These are phyloP conservation scores for Heimioporus punctisporus DNA, from an alignment of 1,284 basidiomycete genomes.

Conservation along the genomic window DNA sequence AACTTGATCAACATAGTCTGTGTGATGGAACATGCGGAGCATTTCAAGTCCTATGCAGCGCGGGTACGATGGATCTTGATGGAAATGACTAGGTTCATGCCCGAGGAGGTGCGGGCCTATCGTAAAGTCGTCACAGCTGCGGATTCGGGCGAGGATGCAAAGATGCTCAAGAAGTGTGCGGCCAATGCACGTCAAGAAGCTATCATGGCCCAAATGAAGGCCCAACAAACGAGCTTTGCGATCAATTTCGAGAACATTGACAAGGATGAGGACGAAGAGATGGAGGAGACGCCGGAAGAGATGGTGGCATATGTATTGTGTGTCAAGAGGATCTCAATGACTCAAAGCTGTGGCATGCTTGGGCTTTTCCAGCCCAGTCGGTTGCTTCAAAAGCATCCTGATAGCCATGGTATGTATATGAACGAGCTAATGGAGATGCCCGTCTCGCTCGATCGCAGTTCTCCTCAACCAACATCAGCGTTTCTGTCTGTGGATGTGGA, in stretches of 20 bases:
- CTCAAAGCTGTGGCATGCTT: conserved; percentile 82
- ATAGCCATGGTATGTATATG: conserved; percentile 69
- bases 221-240: conserved; percentile 86
- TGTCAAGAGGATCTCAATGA: conserved; percentile 94
- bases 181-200: conserved; percentile 87
- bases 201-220: conserved; percentile 93
- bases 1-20: conserved; percentile 77
- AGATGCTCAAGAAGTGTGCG: conserved; percentile 75
- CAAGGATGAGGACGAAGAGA: conserved; percentile 56
- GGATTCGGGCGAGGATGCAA: conserved; percentile 49
- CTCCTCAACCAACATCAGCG: conserved; percentile 17
- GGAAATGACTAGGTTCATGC: conserved; percentile 55
- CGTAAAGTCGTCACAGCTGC: conserved; percentile 45
- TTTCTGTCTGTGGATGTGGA: conserved; percentile 62
- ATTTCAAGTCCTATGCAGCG: conserved; percentile 71
- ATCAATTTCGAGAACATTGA: conserved; percentile 71
- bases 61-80: conserved; percentile 79
- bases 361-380: conserved; percentile 91
- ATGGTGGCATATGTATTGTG: conserved; percentile 89
- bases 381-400: conserved; percentile 79
- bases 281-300: conserved; percentile 47
- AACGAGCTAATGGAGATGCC: conserved; percentile 76
- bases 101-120: conserved; percentile 54
- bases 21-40: conserved; percentile 72
- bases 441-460: conserved; percentile 64